phyloP scores from a whole-genome alignment of 148 eudicot genomes.

The Cornus suecica region DNA sequence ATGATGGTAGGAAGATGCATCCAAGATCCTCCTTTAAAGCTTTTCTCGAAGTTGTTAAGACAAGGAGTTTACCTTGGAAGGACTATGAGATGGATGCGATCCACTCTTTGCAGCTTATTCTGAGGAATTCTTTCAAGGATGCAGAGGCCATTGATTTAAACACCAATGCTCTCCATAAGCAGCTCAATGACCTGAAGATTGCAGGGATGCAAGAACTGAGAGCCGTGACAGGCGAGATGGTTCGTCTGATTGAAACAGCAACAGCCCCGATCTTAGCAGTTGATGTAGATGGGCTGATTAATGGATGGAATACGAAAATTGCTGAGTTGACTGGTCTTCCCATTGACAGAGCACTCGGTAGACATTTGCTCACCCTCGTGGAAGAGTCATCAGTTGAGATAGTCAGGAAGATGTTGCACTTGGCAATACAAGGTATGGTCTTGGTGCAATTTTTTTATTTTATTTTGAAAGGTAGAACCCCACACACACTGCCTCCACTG shows the following conservation, averaged over 20 bases:
- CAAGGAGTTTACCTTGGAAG: constrained; percentile 85
- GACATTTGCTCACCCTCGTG: constrained; percentile 61
- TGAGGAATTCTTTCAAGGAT: constrained; percentile 74
- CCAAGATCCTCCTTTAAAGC: constrained; percentile 96
- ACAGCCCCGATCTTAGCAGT: constrained; percentile 88
- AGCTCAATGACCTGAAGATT: constrained; percentile 60
- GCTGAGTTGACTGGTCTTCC: constrained; percentile 76
- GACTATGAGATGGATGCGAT: constrained; percentile 97
- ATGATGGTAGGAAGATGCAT: constrained; percentile 81
- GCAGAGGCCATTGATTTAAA: constrained; percentile 39
- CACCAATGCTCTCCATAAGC: constrained; percentile 44
- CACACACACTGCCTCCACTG: too few species aligned
- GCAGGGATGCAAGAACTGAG: constrained; percentile 74
- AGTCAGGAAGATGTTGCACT: constrained; percentile 66
- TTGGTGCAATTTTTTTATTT: background rate
- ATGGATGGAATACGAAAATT: constrained; percentile 93
- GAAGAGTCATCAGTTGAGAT: constrained; percentile 64
- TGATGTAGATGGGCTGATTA: constrained; percentile 68
- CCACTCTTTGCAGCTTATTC: constrained; percentile 87
- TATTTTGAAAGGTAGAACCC: too few species aligned
- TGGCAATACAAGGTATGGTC: constrained; percentile 70
- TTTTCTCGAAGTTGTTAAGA: constrained; percentile 83
- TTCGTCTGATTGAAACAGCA: constrained; percentile 93
- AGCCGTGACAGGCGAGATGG: constrained; percentile 90
- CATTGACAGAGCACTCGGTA: constrained; percentile 65